Percentiles rank a stretch among this genome's conserved stretches.
These are phyloP conservation scores for Clonostachys rosea DNA, from an alignment of 2,329 filamentous ascomycete species.

Conservation along the genomic window DNA sequence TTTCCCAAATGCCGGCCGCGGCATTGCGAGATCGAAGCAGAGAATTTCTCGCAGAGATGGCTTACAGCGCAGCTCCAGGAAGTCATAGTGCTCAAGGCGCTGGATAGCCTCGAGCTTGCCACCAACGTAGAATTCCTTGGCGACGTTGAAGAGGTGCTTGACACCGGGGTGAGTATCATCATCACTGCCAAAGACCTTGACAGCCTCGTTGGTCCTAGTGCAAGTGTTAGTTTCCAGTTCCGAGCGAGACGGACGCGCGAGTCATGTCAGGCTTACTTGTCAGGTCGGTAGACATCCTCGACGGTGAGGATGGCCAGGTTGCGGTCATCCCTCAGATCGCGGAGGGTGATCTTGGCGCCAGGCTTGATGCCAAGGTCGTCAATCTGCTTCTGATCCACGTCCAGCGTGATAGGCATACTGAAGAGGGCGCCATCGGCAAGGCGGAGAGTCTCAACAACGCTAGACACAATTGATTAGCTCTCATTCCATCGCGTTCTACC, in stretches of 20 bases:
- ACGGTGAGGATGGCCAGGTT: conserved; percentile 94
- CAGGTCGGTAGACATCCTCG: conserved; percentile 89
- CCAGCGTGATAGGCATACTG: conserved; percentile 94
- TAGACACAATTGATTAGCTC: conserved; percentile 26
- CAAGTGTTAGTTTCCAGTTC: conserved; percentile 8
- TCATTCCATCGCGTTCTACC: not conserved
- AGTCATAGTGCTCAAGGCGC: conserved; percentile 97
- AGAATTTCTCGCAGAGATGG: conserved; percentile 4
- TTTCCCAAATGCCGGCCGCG: too few relatives aligned
- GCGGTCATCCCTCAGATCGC: conserved; percentile 93
- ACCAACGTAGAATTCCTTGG: conserved; percentile 87
- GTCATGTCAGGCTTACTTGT: conserved; percentile 64
- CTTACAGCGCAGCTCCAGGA: conserved; percentile 90
- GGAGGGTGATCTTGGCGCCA: conserved; percentile 78
- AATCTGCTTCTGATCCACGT: conserved; percentile 72
- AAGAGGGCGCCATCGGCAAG: conserved; percentile 88
- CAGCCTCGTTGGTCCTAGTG: conserved; percentile 75
- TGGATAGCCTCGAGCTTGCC: conserved; percentile 95
- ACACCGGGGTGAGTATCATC: conserved; percentile 89
- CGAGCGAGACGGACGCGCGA: not conserved
- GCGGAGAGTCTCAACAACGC: conserved; percentile 84
- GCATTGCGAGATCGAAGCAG: too few relatives aligned
- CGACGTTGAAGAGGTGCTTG: conserved; percentile 78
- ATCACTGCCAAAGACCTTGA: conserved; percentile 89
- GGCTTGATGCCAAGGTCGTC: conserved; percentile 71